Evolutionary conservation across 345 rosid genomes (phyloP).

Genomic region (Iberis pinnata): DNA sequence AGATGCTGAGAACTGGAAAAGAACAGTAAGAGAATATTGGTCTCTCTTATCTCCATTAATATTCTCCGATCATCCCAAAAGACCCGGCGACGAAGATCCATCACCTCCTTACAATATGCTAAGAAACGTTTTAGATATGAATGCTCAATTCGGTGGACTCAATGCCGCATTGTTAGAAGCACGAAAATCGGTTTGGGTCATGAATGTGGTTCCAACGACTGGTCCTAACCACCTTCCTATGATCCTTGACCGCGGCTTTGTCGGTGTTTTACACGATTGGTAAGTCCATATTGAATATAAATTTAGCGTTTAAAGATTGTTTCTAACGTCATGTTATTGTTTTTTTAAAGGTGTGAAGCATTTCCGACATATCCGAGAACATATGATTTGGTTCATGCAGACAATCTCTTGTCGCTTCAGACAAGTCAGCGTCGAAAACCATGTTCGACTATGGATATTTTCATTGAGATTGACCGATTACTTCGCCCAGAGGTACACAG

Average conservation of each 20-base stretch:
- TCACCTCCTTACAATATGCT: slow-evolving; percentile 96
- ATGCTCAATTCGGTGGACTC: slow-evolving; percentile 84
- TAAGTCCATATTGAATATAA: slow-evolving; percentile 23
- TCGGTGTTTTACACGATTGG: slow-evolving; percentile 93
- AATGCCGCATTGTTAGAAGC: slow-evolving; percentile 76
- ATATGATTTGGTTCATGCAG: slow-evolving; percentile 88
- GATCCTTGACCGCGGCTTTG: slow-evolving; percentile 88
- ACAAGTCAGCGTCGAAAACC: slow-evolving; percentile 32
- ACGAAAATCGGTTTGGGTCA: slow-evolving; percentile 90
- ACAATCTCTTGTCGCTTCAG: slow-evolving; percentile 68
- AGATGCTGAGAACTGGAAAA: slow-evolving; percentile 56
- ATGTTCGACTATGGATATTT: slow-evolving; percentile 54
- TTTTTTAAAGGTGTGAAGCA: slow-evolving; percentile 71
- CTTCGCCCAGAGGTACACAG: slow-evolving; percentile 93
- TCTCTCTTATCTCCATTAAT: slow-evolving; percentile 90
- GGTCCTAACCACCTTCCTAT: slow-evolving; percentile 81
- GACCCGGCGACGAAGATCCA: slow-evolving; percentile 99
- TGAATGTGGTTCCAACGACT: slow-evolving; percentile 86
- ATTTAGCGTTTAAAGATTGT: background rate
- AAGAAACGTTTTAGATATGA: slow-evolving; percentile 94
- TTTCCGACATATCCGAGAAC: slow-evolving; percentile 94
- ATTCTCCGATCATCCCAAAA: slow-evolving; percentile 99
- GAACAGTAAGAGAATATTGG: slow-evolving; percentile 69
- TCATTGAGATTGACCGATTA: slow-evolving; percentile 77
- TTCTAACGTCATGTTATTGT: slow-evolving; percentile 3